Evolutionary conservation across 805 yeast species (phyloP).

Genomic region (Kurtzmaniella fragi): DNA sequence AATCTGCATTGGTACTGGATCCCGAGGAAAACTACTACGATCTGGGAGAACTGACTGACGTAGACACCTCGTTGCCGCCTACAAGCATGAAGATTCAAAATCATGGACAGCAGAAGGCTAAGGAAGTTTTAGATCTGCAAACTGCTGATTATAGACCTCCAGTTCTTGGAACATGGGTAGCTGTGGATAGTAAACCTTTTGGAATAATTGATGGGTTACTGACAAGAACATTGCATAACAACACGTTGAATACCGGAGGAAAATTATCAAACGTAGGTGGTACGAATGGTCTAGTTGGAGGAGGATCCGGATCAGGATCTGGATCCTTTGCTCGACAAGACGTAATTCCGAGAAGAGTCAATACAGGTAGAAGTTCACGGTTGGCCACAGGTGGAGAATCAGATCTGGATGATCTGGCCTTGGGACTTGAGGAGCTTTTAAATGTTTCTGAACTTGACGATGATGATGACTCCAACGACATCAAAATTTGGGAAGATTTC

Average conservation of each 20-base stretch:
- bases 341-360: constrained; percentile 2
- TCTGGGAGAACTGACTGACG: constrained; percentile 92
- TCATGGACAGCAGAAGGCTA: constrained; percentile 73
- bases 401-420: constrained; percentile 32
- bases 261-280: background rate
- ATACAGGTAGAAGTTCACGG: background rate
- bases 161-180: constrained; percentile 85
- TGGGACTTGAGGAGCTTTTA: constrained; percentile 70
- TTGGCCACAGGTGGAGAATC: background rate
- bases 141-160: constrained; percentile 88
- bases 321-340: constrained; percentile 17
- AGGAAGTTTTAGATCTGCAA: constrained; percentile 86
- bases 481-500: constrained; percentile 42
- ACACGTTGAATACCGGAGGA: constrained; percentile 7
- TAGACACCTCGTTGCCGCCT: constrained; percentile 78
- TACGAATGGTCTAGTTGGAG: background rate
- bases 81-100: constrained; percentile 43
- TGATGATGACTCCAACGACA: constrained; percentile 50
- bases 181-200: constrained; percentile 73
- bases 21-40: constrained; percentile 26
- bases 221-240: constrained; percentile 34
- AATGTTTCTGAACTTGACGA: constrained; percentile 87
- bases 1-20: background rate
- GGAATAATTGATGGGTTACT: constrained; percentile 94
- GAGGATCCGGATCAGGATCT: constrained; percentile 17